Evolutionary conservation across 345 rosid genomes (phyloP), one percentile per base, ranked within the genome.

Genomic region (Garcia nutans): DNA sequence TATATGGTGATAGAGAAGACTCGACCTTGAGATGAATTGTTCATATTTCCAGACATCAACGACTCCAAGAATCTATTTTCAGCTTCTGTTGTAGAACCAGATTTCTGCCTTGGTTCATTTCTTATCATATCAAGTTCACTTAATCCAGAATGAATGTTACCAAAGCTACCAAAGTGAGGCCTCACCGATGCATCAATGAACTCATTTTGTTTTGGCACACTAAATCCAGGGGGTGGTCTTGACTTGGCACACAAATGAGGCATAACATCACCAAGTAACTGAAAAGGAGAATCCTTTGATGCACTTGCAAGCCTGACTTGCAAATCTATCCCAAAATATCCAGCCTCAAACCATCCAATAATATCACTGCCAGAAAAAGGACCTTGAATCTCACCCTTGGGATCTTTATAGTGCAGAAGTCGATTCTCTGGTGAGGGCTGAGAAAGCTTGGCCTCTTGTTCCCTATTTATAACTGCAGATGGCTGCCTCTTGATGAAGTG

Each of bases 311-410:
- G 84, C 67, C 87, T 88, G 75, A 96, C 99, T 68, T 73, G 89
- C 88, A 96, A 86, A 82, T 96, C 97, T 80, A 96, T 93, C 76
- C 98, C 94, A 81, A 96, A 96, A 82, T 90, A 96, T 42, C 97
- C 97, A 84, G 97, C 94, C 83, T 96, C 98, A 80, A 91, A 91
- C 99, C 99, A 93, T 68, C 97, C 99, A 82, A 96, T 89, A 65
- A 96, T 88, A 86, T 96, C 98, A 84, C 80, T 70, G 37, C 99
- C 99, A 56, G 90, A 67, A 80, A 93, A 93, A 22, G 99, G 99
- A 57, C 99, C 99, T 85, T 92, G 98, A 77, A 91, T 77, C 81
- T 85, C 86, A 86, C 97, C 98, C 84, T 89, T 98, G 79, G 99
- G 98, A 86, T 96, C 99, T 86, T 87, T 93, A 70, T 96, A 96